Evolutionary conservation across 176 grass and related monocot genomes (phyloP).

Genomic region (Miscanthus lutarioriparius): DNA sequence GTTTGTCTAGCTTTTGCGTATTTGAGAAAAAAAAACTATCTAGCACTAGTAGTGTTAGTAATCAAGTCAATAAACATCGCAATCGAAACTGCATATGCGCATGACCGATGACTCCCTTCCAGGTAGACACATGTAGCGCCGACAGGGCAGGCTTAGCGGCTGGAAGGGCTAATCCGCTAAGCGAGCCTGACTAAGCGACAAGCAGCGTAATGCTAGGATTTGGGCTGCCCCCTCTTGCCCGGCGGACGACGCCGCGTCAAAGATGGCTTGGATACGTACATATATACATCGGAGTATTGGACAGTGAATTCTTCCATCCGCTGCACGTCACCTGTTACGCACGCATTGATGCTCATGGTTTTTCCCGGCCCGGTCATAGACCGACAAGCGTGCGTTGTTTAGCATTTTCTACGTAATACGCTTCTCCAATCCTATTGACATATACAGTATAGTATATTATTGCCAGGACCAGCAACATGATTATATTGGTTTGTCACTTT

Average conservation of each 20-base stretch:
- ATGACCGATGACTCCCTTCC: background rate
- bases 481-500: no score
- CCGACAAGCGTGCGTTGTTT: no score
- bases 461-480: no score
- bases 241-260: background rate
- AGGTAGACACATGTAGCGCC: conserved; percentile 16
- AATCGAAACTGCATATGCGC: background rate
- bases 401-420: no score
- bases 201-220: background rate
- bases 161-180: background rate
- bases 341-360: background rate
- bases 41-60: background rate
- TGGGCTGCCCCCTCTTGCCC: background rate
- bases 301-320: background rate
- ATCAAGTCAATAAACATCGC: background rate
- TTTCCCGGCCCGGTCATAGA: no score
- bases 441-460: no score
- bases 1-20: no score
- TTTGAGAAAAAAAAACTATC: no score
- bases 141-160: background rate
- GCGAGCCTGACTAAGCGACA: background rate
- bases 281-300: background rate
- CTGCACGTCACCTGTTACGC: background rate
- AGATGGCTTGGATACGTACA: background rate
- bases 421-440: no score